A percentile compares a stretch with the other conserved stretches of the same genome.
These are phyloP conservation scores for Talaromyces sp. DNA, from an alignment of 2,329 filamentous ascomycete genomes.

Conservation along the genomic window DNA sequence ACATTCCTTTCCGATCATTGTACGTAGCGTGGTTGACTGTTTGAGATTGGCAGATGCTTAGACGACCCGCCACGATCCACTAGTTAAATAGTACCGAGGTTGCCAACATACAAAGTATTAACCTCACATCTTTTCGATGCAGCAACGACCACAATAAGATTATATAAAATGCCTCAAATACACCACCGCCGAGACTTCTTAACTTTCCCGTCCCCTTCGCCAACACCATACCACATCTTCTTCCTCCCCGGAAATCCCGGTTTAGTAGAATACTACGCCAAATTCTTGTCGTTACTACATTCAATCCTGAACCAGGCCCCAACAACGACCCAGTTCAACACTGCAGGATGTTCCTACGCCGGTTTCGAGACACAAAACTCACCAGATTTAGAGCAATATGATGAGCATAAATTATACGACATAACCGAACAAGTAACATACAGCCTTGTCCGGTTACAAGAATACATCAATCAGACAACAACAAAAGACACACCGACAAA, in stretches of 20 bases:
- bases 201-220: not conserved
- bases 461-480: not conserved
- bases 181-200: conserved; percentile 4
- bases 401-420: not conserved
- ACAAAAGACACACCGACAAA: not conserved
- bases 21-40: not conserved
- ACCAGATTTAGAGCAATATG: not conserved
- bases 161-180: not conserved
- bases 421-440: conserved; percentile 15
- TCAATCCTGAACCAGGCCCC: conserved; percentile 3
- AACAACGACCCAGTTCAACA: conserved; percentile 3
- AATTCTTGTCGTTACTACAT: conserved; percentile 8
- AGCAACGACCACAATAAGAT: not conserved
- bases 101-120: too few species aligned
- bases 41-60: not conserved
- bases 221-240: conserved; percentile 17
- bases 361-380: conserved; percentile 1
- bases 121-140: not conserved
- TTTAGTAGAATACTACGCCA: conserved; percentile 15
- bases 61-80: not conserved
- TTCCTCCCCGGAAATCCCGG: conserved; percentile 19
- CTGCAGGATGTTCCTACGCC: conserved; percentile 12
- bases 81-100: too few species aligned
- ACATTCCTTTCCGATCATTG: not conserved
- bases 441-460: not conserved